Evolutionary conservation across 2,329 filamentous ascomycete genomes (phyloP).

Genomic region (Fusarium beomiforme): DNA sequence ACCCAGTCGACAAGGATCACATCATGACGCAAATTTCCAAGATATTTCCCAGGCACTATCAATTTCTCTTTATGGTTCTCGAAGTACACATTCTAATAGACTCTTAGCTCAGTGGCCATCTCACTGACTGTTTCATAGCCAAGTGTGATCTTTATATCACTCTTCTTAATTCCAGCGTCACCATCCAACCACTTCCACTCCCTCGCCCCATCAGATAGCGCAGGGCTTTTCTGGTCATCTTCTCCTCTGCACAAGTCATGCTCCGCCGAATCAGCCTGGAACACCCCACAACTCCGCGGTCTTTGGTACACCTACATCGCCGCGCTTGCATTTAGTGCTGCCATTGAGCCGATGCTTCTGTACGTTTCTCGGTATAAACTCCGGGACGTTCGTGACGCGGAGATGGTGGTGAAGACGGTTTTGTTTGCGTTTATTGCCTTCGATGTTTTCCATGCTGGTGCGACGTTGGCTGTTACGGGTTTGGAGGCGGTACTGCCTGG

Average conservation of each 20-base stretch:
- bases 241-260: neutral
- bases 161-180: neutral
- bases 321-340: neutral
- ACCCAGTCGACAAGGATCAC: too few species aligned
- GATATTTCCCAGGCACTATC: neutral
- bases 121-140: neutral
- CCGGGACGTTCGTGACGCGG: neutral
- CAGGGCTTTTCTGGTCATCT: neutral
- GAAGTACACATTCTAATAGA: neutral
- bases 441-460: neutral
- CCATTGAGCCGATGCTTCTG: neutral
- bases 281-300: neutral
- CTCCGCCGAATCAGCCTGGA: neutral
- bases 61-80: neutral
- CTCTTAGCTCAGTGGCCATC: accelerated
- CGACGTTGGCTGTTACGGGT: neutral
- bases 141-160: neutral
- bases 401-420: neutral
- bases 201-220: neutral
- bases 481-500: neutral
- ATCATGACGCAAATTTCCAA: neutral
- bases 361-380: neutral
- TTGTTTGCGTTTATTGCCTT: neutral
- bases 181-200: neutral
- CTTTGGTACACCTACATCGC: neutral